Evolutionary conservation across 2,329 filamentous ascomycete genomes (phyloP), one percentile per base, ranked within the genome.

Genomic region (Macrophomina pseudophaseolina): DNA sequence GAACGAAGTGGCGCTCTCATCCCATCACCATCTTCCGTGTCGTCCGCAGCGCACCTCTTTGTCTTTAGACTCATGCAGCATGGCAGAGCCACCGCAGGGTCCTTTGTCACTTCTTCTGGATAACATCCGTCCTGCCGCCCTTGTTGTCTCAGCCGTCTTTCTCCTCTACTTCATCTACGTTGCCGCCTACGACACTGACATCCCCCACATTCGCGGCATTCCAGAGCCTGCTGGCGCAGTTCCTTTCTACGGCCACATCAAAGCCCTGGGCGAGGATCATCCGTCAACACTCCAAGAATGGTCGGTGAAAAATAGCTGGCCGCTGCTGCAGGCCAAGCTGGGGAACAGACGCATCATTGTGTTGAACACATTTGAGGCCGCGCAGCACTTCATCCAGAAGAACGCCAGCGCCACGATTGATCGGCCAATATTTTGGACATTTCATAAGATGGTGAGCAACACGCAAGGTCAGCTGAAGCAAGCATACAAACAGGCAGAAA

Each of bases 61-160:
- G 23, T 3, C 23, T 23, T 23, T 23, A 2, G 23, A 4, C 46
- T 49, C n/a, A 49, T 23, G 11, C 35, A 38, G 11, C 35, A 49
- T 48, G 40, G 42, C 56, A 6, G 7, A 16, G 30, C 23, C 30
- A 1, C 12, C 44, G 2, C 32, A 7, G 9, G 53, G 53, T 6
- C 64, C 64, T 2, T 33, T 53, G 40, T 3, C 18, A 6, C 28
- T 51, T 74, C 16, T 75, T 71, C 1, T 67, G 38, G 7, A 77
- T 16, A 38, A 63, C 74, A 9, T 35, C 32, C 64, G 73, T 71
- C 0, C 68, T 69, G 53, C 75, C 74, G 32, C 72, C 72, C 44
- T 65, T 68, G n/a, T 30, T 33, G 5, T 63, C 64, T 12, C 64
- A 58, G 28, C 59, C 64, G 5, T 59, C 54, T 5, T 51, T 32